These are phyloP conservation scores for Raddia guianensis DNA, from an alignment of 176 grass and related monocot genomes.

Conservation along the genomic window DNA sequence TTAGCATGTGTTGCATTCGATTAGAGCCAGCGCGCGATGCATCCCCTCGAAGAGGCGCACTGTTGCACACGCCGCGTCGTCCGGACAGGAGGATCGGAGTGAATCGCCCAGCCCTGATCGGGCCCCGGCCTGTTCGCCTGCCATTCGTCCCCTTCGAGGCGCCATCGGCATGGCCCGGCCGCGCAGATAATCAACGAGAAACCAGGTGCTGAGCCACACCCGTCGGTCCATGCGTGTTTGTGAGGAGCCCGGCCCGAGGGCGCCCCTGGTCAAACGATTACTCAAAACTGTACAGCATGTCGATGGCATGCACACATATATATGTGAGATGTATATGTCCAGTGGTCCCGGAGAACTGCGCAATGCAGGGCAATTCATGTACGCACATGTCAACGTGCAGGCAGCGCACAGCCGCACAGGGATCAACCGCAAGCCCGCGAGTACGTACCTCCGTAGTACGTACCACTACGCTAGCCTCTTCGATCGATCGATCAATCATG, in stretches of 20 bases:
- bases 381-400: not conserved
- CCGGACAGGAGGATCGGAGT: not conserved
- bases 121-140: not conserved
- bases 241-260: not conserved
- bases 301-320: not conserved
- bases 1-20: too few relatives aligned
- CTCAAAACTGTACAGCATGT: not conserved
- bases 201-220: not conserved
- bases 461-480: too few relatives aligned
- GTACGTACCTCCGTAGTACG: too few relatives aligned
- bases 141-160: not conserved
- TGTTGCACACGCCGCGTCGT: not conserved
- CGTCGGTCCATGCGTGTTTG: too few relatives aligned
- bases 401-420: not conserved
- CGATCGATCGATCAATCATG: too few relatives aligned
- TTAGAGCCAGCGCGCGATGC: too few relatives aligned
- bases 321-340: not conserved
- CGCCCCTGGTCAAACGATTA: not conserved
- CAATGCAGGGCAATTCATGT: not conserved
- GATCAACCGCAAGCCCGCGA: not conserved
- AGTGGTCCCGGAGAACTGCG: not conserved
- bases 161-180: not conserved
- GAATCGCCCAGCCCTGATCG: too few relatives aligned
- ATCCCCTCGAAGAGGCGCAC: too few relatives aligned
- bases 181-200: not conserved